These are phyloP conservation scores for Vaccinium macrocarpon DNA, from an alignment of 148 eudicot genomes.

Conservation along the genomic window DNA sequence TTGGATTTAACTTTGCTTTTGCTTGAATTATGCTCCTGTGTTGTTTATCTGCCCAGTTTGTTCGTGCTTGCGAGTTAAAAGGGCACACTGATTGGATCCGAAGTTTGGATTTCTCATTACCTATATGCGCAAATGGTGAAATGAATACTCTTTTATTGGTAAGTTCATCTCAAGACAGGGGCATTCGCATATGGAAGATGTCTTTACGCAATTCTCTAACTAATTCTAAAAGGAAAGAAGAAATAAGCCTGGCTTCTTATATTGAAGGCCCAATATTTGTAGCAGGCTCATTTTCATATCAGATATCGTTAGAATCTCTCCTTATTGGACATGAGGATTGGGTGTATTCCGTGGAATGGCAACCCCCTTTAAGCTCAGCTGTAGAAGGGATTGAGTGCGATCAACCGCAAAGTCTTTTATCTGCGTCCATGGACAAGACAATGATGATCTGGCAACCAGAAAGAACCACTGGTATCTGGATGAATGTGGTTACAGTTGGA, in stretches of 20 bases:
- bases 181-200: slow-evolving; percentile 82
- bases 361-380: slow-evolving; percentile 57
- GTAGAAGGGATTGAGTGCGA: slow-evolving; percentile 34
- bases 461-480: slow-evolving; percentile 90
- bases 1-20: slow-evolving; percentile 12
- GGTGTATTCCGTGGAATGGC: slow-evolving; percentile 98
- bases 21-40: neutral
- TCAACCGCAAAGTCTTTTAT: slow-evolving; percentile 78
- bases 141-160: slow-evolving; percentile 55
- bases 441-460: slow-evolving; percentile 99
- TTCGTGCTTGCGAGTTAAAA: slow-evolving; percentile 83
- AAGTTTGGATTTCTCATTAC: slow-evolving; percentile 86
- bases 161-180: slow-evolving; percentile 89
- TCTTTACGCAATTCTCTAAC: slow-evolving; percentile 38
- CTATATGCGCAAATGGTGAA: slow-evolving; percentile 51
- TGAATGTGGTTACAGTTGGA: slow-evolving; percentile 96
- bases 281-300: slow-evolving; percentile 68
- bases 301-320: slow-evolving; percentile 82
- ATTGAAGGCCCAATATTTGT: slow-evolving; percentile 82
- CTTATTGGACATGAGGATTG: slow-evolving; percentile 98
- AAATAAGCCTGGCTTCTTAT: slow-evolving; percentile 68
- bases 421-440: slow-evolving; percentile 98
- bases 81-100: slow-evolving; percentile 98
- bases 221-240: slow-evolving; percentile 36
- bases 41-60: slow-evolving; percentile 47